Conservation (phyloP, 73 alveolate species). For the Stentor roeselii region DNA sequence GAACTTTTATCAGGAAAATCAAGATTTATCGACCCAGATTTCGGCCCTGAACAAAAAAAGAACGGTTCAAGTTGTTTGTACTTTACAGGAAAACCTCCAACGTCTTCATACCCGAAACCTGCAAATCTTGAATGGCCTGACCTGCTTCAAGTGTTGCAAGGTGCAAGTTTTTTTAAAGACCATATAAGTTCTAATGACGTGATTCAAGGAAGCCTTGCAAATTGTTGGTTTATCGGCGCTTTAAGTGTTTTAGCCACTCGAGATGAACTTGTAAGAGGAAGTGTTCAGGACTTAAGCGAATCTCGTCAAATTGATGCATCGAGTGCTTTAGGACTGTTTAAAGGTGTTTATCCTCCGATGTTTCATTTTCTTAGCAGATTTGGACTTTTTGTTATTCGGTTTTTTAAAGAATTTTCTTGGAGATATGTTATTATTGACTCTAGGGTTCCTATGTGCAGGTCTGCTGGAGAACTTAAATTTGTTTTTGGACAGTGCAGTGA, state of each 20-base stretch:
- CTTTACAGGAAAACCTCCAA: conserved; percentile 58
- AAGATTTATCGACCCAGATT: conserved; percentile 84
- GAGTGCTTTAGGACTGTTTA: conserved; percentile 57
- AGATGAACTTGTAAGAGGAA: conserved; percentile 91
- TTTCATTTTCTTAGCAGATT: conserved; percentile 82
- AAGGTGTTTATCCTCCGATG: conserved; percentile 97
- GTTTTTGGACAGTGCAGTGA: conserved; percentile 84
- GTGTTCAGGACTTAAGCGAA: conserved; percentile 49
- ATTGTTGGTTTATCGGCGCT: conserved; percentile 99
- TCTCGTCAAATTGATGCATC: conserved; percentile 52
- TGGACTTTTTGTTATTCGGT: conserved; percentile 89
- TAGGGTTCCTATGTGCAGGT: conserved; percentile 59
- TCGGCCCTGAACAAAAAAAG: conserved; percentile 86
- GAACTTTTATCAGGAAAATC: conserved; percentile 39
- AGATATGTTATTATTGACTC: conserved; percentile 84
- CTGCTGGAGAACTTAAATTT: conserved; percentile 36
- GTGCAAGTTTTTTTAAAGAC: conserved; percentile 68
- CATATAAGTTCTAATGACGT: conserved; percentile 94
- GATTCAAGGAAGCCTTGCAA: conserved; percentile 94
- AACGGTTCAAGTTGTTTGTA: conserved; percentile 69
- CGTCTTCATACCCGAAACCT: conserved; percentile 77
- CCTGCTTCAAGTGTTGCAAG: no score
- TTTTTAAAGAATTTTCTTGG: conserved; percentile 89
- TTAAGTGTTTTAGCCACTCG: conserved; percentile 95
- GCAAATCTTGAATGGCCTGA: conserved; percentile 86